Conservation (phyloP, 2,329 filamentous ascomycete genomes). For the Diplocarpon rosae region DNA sequence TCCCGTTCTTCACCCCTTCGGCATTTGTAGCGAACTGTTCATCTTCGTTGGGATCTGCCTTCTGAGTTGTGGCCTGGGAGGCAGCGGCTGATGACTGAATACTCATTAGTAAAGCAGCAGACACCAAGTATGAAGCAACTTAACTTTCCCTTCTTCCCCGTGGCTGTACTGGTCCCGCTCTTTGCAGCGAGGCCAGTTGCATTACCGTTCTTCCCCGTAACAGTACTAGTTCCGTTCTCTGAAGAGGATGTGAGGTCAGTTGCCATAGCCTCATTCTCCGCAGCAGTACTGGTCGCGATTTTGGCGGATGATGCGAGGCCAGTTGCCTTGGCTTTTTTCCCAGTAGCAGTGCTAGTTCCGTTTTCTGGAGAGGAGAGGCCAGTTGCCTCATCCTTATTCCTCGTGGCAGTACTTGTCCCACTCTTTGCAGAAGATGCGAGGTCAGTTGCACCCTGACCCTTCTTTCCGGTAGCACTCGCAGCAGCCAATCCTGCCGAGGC, state of each 20-base stretch:
- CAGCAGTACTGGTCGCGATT: neutral
- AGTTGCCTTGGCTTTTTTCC: constrained; percentile 11
- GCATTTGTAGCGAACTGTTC: constrained; percentile 1
- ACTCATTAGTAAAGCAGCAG: neutral
- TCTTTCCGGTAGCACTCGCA: constrained; percentile 11
- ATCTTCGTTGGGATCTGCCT: neutral
- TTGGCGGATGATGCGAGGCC: too few species aligned
- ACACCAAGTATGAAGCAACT: neutral
- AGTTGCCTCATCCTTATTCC: constrained; percentile 11
- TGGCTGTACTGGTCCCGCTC: neutral
- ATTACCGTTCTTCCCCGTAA: constrained; percentile 12
- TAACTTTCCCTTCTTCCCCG: constrained; percentile 10
- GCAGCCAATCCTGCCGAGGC: constrained; percentile 1
- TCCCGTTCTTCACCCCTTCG: too few species aligned
- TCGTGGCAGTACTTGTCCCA: neutral
- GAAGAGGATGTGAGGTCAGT: neutral
- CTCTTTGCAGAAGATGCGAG: neutral
- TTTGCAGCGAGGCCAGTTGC: neutral
- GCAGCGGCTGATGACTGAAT: neutral
- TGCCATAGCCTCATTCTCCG: constrained; percentile 8
- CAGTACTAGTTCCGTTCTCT: too few species aligned
- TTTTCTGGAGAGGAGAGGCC: neutral
- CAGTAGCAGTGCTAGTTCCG: neutral
- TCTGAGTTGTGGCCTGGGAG: constrained; percentile 1
- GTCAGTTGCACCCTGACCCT: constrained; percentile 7